Conservation (phyloP, 148 eudicot genomes). For the Tetragonia tetragonoides region DNA sequence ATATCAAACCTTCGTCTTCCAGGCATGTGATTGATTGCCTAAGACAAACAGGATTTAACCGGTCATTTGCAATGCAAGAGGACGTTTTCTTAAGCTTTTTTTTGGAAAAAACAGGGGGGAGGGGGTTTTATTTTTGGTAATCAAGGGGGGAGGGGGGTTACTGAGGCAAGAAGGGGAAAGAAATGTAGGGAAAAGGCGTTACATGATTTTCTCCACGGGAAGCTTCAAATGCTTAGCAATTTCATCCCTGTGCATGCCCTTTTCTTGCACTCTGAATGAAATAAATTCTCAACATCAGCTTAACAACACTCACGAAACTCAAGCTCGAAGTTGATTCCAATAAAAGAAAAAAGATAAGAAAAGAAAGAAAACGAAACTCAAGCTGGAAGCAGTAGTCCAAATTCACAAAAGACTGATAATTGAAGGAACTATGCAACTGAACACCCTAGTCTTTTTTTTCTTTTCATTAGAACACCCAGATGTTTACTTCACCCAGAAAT, state of each 20-base stretch:
- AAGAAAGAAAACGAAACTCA: neutral
- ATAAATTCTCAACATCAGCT: neutral
- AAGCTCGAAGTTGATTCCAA: neutral
- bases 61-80: neutral
- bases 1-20: constrained; percentile 89
- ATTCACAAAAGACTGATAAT: no score
- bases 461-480: neutral
- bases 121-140: neutral
- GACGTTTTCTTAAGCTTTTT: neutral
- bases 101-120: neutral
- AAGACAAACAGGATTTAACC: constrained; percentile 18
- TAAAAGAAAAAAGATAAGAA: no score
- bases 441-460: neutral
- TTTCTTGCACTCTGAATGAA: constrained; percentile 57
- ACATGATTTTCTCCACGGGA: constrained; percentile 66
- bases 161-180: no score
- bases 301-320: neutral
- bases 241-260: constrained; percentile 78
- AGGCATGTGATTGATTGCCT: constrained; percentile 75
- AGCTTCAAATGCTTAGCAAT: constrained; percentile 62
- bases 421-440: no score
- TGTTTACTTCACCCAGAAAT: neutral
- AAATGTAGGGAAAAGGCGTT: constrained; percentile 26
- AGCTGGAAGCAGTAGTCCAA: neutral
- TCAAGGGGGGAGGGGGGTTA: neutral